Evolutionary conservation across 768 basidiomycete species (phyloP).

Genomic region (Mycena maculata): DNA sequence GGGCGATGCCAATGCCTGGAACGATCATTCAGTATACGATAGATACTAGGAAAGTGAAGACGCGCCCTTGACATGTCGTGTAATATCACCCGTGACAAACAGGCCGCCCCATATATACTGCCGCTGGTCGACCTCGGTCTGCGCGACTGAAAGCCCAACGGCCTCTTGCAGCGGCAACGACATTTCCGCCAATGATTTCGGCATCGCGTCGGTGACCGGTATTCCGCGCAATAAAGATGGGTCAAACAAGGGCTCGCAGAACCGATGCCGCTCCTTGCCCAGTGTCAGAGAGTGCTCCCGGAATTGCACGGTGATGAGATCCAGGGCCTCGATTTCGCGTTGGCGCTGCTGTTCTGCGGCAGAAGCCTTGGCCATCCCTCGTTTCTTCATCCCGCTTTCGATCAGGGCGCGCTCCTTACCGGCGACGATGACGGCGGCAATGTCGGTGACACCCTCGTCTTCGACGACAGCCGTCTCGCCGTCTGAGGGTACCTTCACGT

Average conservation of each 20-base stretch:
- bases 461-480: conserved; percentile 76
- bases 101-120: conserved; percentile 83
- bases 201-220: conserved; percentile 31
- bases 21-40: conserved; percentile 2
- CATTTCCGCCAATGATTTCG: conserved; percentile 41
- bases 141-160: conserved; percentile 70
- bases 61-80: conserved; percentile 77
- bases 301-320: conserved; percentile 83
- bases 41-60: conserved; percentile 18
- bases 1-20: conserved; percentile 71
- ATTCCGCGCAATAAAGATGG: conserved; percentile 64
- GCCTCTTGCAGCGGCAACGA: conserved; percentile 71
- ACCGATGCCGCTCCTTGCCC: conserved; percentile 89
- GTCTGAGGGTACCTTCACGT: conserved; percentile 78
- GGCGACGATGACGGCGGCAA: conserved; percentile 89
- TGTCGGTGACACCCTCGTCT: conserved; percentile 90
- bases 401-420: conserved; percentile 93
- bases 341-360: conserved; percentile 86
- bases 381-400: conserved; percentile 85
- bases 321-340: conserved; percentile 84
- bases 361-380: conserved; percentile 74
- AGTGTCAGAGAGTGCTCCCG: conserved; percentile 76
- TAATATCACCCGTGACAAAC: conserved; percentile 84
- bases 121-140: conserved; percentile 73
- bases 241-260: conserved; percentile 92